These are phyloP conservation scores for Pseudogymnoascus verrucosus DNA, from an alignment of 2,329 filamentous ascomycete species.

Conservation along the genomic window DNA sequence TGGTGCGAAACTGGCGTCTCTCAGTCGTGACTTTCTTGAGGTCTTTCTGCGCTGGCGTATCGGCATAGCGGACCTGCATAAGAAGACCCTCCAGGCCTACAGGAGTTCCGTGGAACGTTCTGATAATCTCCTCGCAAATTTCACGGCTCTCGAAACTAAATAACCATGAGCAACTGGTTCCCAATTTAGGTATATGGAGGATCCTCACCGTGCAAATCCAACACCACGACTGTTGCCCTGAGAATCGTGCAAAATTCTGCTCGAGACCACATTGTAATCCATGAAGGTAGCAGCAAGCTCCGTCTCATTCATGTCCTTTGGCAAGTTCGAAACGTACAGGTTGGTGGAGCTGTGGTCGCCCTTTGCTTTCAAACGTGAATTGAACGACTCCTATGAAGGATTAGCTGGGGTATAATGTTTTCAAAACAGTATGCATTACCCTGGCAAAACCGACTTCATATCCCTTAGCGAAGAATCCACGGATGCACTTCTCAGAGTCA, in stretches of 20 bases:
- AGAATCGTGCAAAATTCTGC: constrained; percentile 87
- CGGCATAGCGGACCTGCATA: constrained; percentile 91
- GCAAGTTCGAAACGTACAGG: constrained; percentile 94
- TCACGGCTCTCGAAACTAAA: constrained; percentile 80
- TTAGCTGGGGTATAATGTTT: constrained; percentile 13
- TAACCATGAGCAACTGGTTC: constrained; percentile 15
- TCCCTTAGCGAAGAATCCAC: constrained; percentile 85
- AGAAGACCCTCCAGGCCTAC: constrained; percentile 73
- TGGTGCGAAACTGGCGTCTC: constrained; percentile 88
- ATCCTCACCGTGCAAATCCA: constrained; percentile 81
- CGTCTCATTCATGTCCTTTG: constrained; percentile 85
- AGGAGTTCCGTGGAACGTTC: constrained; percentile 71
- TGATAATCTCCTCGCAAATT: constrained; percentile 82
- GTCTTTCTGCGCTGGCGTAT: constrained; percentile 92
- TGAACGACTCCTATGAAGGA: constrained; percentile 78
- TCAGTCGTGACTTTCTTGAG: constrained; percentile 94
- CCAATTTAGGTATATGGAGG: neutral
- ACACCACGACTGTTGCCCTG: constrained; percentile 93
- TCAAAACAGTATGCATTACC: constrained; percentile 27
- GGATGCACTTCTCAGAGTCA: constrained; percentile 92
- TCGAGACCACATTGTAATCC: constrained; percentile 78
- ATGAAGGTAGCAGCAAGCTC: constrained; percentile 72
- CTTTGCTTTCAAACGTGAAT: constrained; percentile 93
- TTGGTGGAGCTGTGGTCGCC: constrained; percentile 87
- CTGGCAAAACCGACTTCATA: constrained; percentile 97